Evolutionary conservation across 2,329 filamentous ascomycete genomes (phyloP).

Genomic region (Aplosporella prunicola): DNA sequence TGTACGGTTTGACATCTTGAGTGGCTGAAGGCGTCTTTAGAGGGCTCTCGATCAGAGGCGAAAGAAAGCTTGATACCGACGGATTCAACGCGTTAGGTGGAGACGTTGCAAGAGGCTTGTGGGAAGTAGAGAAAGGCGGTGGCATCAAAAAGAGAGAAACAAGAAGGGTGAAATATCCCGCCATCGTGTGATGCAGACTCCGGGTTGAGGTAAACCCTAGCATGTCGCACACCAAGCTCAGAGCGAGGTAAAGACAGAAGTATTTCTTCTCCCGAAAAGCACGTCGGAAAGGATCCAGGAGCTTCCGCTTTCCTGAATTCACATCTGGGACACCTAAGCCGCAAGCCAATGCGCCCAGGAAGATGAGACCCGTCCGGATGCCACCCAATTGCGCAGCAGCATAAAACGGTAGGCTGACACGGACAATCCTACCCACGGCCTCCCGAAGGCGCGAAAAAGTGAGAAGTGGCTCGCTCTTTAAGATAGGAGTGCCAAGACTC

Average conservation of each 20-base stretch:
- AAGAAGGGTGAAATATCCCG: constrained; percentile 40
- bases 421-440: constrained; percentile 30
- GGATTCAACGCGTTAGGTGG: constrained; percentile 1
- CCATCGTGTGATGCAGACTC: constrained; percentile 19
- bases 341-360: constrained; percentile 39
- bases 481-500: constrained; percentile 14
- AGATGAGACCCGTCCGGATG: constrained; percentile 41
- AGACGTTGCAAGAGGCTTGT: constrained; percentile 1
- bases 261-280: constrained; percentile 21
- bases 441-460: too few species aligned
- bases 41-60: constrained; percentile 9
- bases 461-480: background rate
- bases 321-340: constrained; percentile 28
- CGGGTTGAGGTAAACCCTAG: constrained; percentile 16
- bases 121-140: constrained; percentile 34
- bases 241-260: constrained; percentile 26
- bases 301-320: constrained; percentile 15
- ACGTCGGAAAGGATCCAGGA: constrained; percentile 25
- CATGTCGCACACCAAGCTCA: constrained; percentile 26
- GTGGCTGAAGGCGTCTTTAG: background rate
- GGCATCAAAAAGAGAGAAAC: constrained; percentile 39
- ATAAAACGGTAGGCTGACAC: constrained; percentile 46
- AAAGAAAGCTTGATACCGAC: constrained; percentile 1
- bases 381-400: constrained; percentile 47
- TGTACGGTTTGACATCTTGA: too few species aligned